Base-by-base conservation (phyloP, 768 basidiomycete genomes). In the Suillus discolor region DNA sequence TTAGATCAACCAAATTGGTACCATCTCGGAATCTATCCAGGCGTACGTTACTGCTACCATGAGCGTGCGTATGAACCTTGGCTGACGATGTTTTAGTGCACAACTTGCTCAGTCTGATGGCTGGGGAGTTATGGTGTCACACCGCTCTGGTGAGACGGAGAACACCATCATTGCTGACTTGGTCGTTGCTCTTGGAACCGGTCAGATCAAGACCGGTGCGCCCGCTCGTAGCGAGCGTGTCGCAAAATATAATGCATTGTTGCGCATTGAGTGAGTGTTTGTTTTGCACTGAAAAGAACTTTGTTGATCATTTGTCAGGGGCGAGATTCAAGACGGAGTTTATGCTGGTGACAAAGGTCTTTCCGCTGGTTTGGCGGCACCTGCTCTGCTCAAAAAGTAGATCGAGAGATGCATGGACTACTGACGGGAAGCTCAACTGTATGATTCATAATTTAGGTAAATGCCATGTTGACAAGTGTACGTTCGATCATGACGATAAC, bases 51-150 rank as follows among this genome's bases (percentile, higher is more conserved):
- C 47, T 55, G 59, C 45, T 62, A 7, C 59, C 34, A 67, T 36
- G 60, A 34, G 36, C 60, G 45, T 61, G 57, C 66, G 15, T 47
- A 42, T 65, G 42, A 65, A 63, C 28, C 38, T 41, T 47, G 49
- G 38, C 41, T 60, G 11, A 60, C 25, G 59, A 60, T 20, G 63
- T 61, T 67, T 39, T 68, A 97, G 94, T 76, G 94, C 96, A 66
- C 96, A 98, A 79, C 93, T 99, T 73, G 79, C 96, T 59, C 95
- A 97, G 79, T 94, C 93, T 45, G 94, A 94, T 74, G 92, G 92
- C 63, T 99, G 97, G 97, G 96, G 96, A 78, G 93, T 98, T 81
- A 99, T 99, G 97, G 90, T 97, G 79, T 98, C 96, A 62, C 97
- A 99, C 87, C 96, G 97, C 71, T 94, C 92, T 71, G 97, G 97